Base-by-base conservation (phyloP, 768 basidiomycete species). In the Agrocybe pediades region DNA sequence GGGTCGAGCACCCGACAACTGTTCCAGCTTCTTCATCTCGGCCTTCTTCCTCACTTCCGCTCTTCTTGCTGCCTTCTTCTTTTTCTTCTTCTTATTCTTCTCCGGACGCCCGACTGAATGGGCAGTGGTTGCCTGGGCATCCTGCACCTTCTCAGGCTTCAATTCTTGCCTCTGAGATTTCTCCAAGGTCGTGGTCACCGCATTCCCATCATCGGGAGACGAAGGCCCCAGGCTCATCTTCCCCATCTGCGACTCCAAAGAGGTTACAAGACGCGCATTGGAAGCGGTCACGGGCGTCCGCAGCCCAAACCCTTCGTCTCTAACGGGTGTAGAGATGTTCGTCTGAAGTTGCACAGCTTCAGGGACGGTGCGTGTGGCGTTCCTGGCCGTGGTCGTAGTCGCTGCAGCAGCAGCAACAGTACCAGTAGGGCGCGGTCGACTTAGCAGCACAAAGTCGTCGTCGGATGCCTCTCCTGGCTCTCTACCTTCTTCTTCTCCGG, bases 371-470 rank as follows among this genome's bases (percentile, higher is more conserved):
- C n/a, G n/a, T n/a, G n/a, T n/a, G n/a, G n/a, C n/a, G n/a, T n/a
- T n/a, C n/a, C n/a, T n/a, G n/a, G n/a, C n/a, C n/a, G n/a, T n/a
- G n/a, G n/a, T n/a, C n/a, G n/a, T n/a, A n/a, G n/a, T n/a, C n/a
- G n/a, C 54, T 41, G 40, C 36, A 33, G 24, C 49, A 33, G 41
- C 43, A 54, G 41, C 25, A 36, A n/a, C 23, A 3, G 16, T 33
- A 46, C 46, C 51, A 49, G 49, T 63, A 36, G 74, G 67, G 25
- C 56, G 60, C 9, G 68, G 70, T 46, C 67, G 60, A 55, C 69
- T 74, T 51, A 84, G 69, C 48, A 83, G 63, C 46, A 83, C 76
- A 62, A 78, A 82, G 51, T 84, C 83, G 43, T 79, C 75, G 58
- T 80, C 80, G 9, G 75, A 76, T 20, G 70, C 66, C 23, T 65